Percentiles rank a stretch among this genome's conserved stretches.
Conservation (phyloP, 495 filamentous ascomycete species). For the Tuber aestivum region DNA sequence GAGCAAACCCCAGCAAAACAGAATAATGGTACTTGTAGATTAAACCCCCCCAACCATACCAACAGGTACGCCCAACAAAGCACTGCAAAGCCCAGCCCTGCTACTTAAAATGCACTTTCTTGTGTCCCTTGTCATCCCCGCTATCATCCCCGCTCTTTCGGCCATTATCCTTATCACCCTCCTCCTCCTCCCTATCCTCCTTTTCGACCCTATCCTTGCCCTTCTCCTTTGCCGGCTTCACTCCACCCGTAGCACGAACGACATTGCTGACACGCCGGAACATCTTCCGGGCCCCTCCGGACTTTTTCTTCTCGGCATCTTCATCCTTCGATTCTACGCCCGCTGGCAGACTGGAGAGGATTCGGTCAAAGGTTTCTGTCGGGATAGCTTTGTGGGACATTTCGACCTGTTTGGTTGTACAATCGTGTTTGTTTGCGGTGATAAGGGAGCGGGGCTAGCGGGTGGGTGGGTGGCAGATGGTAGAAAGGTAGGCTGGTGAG, state of each 20-base stretch:
- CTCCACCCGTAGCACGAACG: background rate
- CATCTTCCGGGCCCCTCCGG: background rate
- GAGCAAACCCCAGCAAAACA: background rate
- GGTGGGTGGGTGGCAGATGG: background rate
- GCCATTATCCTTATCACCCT: background rate
- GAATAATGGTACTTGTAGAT: background rate
- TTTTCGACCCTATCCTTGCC: background rate
- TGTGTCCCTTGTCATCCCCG: background rate
- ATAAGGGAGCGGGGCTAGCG: background rate
- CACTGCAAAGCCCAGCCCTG: background rate
- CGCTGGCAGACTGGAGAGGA: background rate
- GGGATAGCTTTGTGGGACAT: conserved; percentile 1
- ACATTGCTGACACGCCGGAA: background rate
- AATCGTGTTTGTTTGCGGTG: background rate
- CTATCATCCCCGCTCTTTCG: conserved; percentile 4
- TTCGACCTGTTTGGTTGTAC: background rate
- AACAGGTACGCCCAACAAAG: background rate
- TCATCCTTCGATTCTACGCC: background rate
- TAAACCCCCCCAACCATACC: background rate
- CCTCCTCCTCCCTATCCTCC: background rate
- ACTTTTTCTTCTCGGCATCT: background rate
- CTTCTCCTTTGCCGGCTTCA: background rate
- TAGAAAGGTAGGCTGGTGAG: too few species aligned
- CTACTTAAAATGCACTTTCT: conserved; percentile 4
- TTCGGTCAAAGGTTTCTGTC: conserved; percentile 1